A percentile compares a stretch with the other conserved stretches of the same genome.
These are phyloP conservation scores for Artemisia annua DNA, from an alignment of 129 eudicot species.

Conservation along the genomic window DNA sequence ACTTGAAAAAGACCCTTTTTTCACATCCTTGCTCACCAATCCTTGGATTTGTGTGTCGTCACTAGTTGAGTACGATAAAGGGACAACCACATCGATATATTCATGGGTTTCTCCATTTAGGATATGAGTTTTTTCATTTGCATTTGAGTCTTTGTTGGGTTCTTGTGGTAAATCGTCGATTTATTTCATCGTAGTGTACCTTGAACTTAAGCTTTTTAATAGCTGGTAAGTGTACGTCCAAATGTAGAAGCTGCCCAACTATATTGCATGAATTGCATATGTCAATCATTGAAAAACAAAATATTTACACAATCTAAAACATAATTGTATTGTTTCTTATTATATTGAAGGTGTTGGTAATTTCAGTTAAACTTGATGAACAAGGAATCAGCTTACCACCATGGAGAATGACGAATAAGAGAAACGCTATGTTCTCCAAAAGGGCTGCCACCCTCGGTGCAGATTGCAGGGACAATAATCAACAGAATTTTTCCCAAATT, in stretches of 20 bases:
- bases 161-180: constrained; percentile 30
- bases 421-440: constrained; percentile 66
- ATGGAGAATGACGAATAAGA: constrained; percentile 87
- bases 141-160: constrained; percentile 58
- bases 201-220: constrained; percentile 46
- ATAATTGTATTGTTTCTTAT: no score
- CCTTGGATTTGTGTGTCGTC: constrained; percentile 32
- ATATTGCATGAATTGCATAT: constrained; percentile 15
- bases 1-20: constrained; percentile 29
- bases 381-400: constrained; percentile 47
- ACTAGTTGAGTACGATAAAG: constrained; percentile 33
- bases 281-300: background rate
- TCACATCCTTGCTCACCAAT: constrained; percentile 24
- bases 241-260: constrained; percentile 74
- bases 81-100: constrained; percentile 31
- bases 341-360: no score
- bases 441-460: constrained; percentile 79
- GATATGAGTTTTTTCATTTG: constrained; percentile 53
- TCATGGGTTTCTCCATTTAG: constrained; percentile 40
- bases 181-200: constrained; percentile 33
- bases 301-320: background rate
- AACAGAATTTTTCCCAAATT: constrained; percentile 80
- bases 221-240: constrained; percentile 86
- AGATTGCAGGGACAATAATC: constrained; percentile 85
- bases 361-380: background rate